These are phyloP conservation scores for Daldinia bambusicola DNA, from an alignment of 495 filamentous ascomycete genomes.

Conservation along the genomic window DNA sequence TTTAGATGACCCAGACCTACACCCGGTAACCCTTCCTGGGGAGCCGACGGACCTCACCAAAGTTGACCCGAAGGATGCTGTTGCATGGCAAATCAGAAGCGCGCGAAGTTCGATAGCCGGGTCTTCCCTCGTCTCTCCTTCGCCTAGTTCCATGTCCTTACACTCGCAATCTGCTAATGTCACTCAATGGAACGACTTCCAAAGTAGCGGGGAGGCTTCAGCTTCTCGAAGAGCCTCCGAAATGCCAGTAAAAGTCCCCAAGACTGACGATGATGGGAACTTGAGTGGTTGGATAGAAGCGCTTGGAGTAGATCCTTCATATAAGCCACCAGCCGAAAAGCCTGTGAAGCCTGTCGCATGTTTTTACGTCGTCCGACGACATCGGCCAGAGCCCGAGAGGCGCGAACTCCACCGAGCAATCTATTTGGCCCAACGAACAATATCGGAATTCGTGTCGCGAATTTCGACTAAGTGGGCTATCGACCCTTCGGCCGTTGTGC, in stretches of 20 bases:
- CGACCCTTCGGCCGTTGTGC: conserved; percentile 73
- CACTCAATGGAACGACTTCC: conserved; percentile 54
- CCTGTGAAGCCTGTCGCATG: conserved; percentile 81
- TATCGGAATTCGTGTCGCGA: conserved; percentile 72
- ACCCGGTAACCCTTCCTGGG: conserved; percentile 80
- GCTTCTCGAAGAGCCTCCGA: conserved; percentile 58
- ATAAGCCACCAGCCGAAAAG: conserved; percentile 81
- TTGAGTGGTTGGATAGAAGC: conserved; percentile 89
- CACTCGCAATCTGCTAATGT: conserved; percentile 63
- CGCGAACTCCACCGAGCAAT: conserved; percentile 83
- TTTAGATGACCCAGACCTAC: conserved; percentile 86
- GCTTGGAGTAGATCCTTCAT: conserved; percentile 84
- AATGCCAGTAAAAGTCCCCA: conserved; percentile 59
- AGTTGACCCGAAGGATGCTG: conserved; percentile 65
- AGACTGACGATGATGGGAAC: conserved; percentile 62
- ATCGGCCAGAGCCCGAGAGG: conserved; percentile 61
- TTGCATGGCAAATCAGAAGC: conserved; percentile 66
- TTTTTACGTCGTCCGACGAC: conserved; percentile 78
- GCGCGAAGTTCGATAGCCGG: conserved; percentile 62
- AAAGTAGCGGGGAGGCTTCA: conserved; percentile 50
- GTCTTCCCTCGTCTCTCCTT: conserved; percentile 77
- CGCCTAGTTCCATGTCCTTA: conserved; percentile 70
- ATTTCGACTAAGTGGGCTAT: conserved; percentile 82
- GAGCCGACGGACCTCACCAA: conserved; percentile 70
- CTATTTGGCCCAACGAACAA: conserved; percentile 81